phyloP scores from a whole-genome alignment of 768 basidiomycete genomes.

The Collybia sordida region DNA sequence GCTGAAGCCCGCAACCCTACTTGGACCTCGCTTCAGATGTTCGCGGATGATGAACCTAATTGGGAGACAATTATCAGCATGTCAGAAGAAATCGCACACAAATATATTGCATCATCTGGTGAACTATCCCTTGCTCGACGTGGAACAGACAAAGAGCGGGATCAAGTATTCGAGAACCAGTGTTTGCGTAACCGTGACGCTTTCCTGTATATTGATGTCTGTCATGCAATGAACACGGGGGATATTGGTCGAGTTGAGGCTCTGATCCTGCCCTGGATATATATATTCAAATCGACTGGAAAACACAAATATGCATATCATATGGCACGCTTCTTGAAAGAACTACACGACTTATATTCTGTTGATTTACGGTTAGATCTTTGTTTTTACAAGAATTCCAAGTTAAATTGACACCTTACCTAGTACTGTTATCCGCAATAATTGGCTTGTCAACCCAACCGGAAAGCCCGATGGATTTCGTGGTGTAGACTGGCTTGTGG shows the following conservation, averaged over 20 bases:
- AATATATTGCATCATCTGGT: conserved; percentile 7
- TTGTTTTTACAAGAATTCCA: conserved; percentile 12
- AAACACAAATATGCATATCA: conserved; percentile 29
- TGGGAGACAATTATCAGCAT: conserved; percentile 14
- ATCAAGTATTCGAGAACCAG: conserved; percentile 18
- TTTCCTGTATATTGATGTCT: conserved; percentile 30
- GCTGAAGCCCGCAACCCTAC: background rate
- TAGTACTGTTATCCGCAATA: conserved; percentile 23
- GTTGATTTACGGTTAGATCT: conserved; percentile 30
- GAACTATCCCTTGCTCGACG: background rate
- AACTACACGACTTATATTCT: conserved; percentile 9
- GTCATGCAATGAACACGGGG: conserved; percentile 22
- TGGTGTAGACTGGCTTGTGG: no score
- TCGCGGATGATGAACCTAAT: conserved; percentile 19
- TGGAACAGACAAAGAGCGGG: conserved; percentile 5
- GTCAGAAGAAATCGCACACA: conserved; percentile 9
- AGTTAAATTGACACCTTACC: conserved; percentile 11
- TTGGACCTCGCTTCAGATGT: conserved; percentile 13
- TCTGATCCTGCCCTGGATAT: conserved; percentile 23
- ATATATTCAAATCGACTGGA: conserved; percentile 23
- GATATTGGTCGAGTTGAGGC: conserved; percentile 32
- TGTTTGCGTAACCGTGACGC: conserved; percentile 17
- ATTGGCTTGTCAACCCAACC: no score
- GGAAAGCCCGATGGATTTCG: no score
- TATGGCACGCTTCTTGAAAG: no score